phyloP scores from a whole-genome alignment of 2,329 filamentous ascomycete species.

The Cercospora sp. region DNA sequence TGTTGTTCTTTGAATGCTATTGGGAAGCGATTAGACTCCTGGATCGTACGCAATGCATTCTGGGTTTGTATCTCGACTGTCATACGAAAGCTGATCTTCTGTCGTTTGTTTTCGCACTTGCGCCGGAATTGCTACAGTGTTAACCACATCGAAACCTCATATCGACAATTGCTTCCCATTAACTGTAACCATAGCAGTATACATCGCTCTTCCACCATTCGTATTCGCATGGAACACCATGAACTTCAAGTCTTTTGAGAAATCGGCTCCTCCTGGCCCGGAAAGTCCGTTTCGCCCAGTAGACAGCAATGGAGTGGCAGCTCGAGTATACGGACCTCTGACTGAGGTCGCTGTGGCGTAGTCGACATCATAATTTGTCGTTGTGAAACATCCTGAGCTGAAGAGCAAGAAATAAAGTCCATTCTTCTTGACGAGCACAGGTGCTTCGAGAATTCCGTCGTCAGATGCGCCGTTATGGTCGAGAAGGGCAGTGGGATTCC shows the following conservation, averaged over 20 bases:
- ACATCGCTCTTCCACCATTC: conserved; percentile 29
- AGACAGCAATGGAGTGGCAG: conserved; percentile 29
- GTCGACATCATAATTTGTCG: conserved; percentile 37
- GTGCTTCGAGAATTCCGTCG: conserved; percentile 40
- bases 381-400: conserved; percentile 39
- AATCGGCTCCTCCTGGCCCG: conserved; percentile 38
- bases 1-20: neutral
- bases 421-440: conserved; percentile 33
- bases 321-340: conserved; percentile 38
- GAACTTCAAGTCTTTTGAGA: conserved; percentile 34
- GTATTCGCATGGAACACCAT: conserved; percentile 40
- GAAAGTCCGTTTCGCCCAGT: conserved; percentile 35
- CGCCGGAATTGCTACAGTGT: no score
- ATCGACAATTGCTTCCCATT: conserved; percentile 11
- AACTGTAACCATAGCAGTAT: conserved; percentile 18
- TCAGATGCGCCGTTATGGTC: conserved; percentile 37
- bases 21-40: neutral
- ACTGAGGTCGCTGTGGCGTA: conserved; percentile 38
- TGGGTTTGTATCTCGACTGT: neutral
- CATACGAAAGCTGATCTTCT: neutral
- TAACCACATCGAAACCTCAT: neutral
- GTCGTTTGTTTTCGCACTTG: no score
- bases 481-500: conserved; percentile 32
- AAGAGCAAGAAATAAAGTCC: conserved; percentile 42
- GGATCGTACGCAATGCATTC: neutral